Evolutionary conservation across 371 early-diverging fungal species (phyloP).

Genomic region (Mortierella sp.): DNA sequence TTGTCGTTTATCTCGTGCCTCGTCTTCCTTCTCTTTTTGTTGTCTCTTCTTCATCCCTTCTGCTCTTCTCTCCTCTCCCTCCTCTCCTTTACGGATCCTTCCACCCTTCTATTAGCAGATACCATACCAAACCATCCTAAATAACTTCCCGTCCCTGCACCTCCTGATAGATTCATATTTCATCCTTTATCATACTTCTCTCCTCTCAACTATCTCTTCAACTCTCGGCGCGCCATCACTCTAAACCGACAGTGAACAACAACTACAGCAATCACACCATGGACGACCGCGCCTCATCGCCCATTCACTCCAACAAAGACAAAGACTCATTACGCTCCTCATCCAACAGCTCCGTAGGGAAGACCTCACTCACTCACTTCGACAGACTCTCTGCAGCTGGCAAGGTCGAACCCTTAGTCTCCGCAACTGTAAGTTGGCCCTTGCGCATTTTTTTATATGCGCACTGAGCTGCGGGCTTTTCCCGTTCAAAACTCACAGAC

Average conservation of each 20-base stretch:
- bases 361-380: background rate
- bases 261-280: background rate
- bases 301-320: constrained; percentile 8
- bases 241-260: constrained; percentile 16
- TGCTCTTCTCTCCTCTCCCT: background rate
- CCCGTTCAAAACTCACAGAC: background rate
- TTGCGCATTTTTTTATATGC: background rate
- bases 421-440: constrained; percentile 29
- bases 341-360: constrained; percentile 5
- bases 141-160: background rate
- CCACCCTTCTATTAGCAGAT: background rate
- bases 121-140: background rate
- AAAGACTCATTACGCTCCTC: constrained; percentile 10
- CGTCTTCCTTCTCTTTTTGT: background rate
- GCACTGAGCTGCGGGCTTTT: background rate
- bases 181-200: background rate
- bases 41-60: background rate
- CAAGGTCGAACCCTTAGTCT: constrained; percentile 30
- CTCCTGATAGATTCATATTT: background rate
- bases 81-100: background rate
- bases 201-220: background rate
- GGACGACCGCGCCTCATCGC: background rate
- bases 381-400: constrained; percentile 8
- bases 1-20: background rate
- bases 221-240: constrained; percentile 1